Percentiles rank a stretch among this genome's conserved stretches.
These are phyloP conservation scores for Pseudevernia furfuracea DNA, from an alignment of 495 filamentous ascomycete species.

Conservation along the genomic window DNA sequence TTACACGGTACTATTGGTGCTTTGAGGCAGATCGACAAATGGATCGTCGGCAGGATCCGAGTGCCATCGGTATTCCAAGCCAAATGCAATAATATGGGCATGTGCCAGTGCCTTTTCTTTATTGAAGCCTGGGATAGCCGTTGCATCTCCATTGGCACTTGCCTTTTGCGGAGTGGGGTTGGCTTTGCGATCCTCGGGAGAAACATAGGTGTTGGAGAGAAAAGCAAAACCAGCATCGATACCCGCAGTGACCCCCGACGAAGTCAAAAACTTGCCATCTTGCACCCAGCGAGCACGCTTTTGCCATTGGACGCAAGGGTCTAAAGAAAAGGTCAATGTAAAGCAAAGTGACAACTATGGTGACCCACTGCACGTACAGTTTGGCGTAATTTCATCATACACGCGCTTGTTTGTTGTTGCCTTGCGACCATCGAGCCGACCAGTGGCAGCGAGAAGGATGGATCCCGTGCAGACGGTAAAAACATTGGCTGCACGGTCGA, in stretches of 20 bases:
- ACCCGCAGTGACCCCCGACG: slow-evolving; percentile 1
- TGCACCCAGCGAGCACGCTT: slow-evolving; percentile 3
- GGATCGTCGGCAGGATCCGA: slow-evolving; percentile 2
- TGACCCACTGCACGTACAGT: not conserved
- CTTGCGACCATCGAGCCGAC: not conserved
- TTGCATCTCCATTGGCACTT: not conserved
- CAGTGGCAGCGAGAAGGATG: not conserved
- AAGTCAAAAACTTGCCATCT: slow-evolving; percentile 1
- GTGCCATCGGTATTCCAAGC: slow-evolving; percentile 4
- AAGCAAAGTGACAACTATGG: not conserved
- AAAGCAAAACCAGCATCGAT: slow-evolving; percentile 3
- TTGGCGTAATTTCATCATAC: not conserved
- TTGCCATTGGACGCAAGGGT: not conserved
- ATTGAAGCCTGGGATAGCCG: not conserved
- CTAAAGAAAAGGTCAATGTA: not conserved
- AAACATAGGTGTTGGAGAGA: slow-evolving; percentile 1
- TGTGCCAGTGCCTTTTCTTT: not conserved
- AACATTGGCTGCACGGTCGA: slow-evolving; percentile 1
- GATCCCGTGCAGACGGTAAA: slow-evolving; percentile 6
- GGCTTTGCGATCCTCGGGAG: not conserved
- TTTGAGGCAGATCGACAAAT: not conserved
- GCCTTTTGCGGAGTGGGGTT: not conserved
- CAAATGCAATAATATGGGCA: not conserved
- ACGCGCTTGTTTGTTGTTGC: not conserved
- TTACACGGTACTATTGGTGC: not conserved